These are phyloP conservation scores for Euphorbia lathyris DNA, from an alignment of 345 rosid species.

Conservation along the genomic window DNA sequence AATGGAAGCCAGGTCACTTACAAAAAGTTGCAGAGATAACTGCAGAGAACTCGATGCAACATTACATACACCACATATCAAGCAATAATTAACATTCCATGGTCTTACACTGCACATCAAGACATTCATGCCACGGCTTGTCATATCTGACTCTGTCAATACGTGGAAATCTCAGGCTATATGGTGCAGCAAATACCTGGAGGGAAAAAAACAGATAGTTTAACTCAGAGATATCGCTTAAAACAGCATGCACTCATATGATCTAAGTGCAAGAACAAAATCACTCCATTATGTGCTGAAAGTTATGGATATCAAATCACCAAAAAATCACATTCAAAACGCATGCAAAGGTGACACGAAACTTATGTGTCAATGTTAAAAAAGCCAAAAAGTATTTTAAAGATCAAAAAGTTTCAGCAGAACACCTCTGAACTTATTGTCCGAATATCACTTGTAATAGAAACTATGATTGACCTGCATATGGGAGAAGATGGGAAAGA, in stretches of 20 bases:
- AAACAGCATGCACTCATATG: background rate
- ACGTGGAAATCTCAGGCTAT: conserved; percentile 94
- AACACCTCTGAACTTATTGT: conserved; percentile 93
- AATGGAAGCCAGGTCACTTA: background rate
- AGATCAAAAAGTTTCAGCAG: conserved; percentile 12
- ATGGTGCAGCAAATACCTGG: conserved; percentile 95
- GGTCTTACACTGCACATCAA: conserved; percentile 81
- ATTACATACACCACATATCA: background rate
- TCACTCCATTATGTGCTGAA: background rate
- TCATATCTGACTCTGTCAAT: conserved; percentile 93
- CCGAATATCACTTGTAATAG: conserved; percentile 91
- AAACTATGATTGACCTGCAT: conserved; percentile 79
- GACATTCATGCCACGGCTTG: conserved; percentile 98
- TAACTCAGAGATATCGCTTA: background rate
- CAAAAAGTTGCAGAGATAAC: background rate
- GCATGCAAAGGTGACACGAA: background rate
- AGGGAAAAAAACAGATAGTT: background rate
- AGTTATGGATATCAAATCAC: background rate
- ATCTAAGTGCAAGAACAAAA: background rate
- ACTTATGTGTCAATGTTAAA: background rate
- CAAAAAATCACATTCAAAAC: background rate
- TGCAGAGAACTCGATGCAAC: background rate
- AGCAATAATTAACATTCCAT: background rate
- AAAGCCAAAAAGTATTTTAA: background rate
- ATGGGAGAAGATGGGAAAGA: conserved; percentile 7